phyloP scores from a whole-genome alignment of 805 yeast species.

The Ogataea paradorogensis region DNA sequence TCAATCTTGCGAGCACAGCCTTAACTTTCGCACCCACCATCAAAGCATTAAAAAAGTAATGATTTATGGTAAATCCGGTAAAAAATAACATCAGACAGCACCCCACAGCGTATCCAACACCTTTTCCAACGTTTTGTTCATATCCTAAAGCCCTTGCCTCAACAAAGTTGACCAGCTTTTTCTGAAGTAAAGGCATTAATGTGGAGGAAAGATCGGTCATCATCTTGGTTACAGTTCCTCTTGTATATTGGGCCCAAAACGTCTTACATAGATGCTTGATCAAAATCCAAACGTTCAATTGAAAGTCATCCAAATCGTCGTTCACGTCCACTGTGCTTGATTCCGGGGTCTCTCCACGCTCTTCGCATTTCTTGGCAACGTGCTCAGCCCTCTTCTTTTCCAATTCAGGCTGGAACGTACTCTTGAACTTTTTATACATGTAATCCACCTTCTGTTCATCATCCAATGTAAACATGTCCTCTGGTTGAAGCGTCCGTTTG shows the following conservation, averaged over 20 bases:
- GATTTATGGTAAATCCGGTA: slow-evolving; percentile 51
- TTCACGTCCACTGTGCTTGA: slow-evolving; percentile 12
- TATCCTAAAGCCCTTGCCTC: slow-evolving; percentile 45
- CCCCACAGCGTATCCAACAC: slow-evolving; percentile 80
- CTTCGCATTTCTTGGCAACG: slow-evolving; percentile 29
- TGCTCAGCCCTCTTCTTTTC: slow-evolving; percentile 31
- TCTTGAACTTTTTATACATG: slow-evolving; percentile 38
- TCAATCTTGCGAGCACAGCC: slow-evolving; percentile 64
- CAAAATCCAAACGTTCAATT: slow-evolving; percentile 20
- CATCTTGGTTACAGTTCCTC: slow-evolving; percentile 40
- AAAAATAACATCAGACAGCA: slow-evolving; percentile 53
- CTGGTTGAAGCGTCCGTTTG: slow-evolving; percentile 63
- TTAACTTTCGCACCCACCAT: slow-evolving; percentile 67
- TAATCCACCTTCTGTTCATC: slow-evolving; percentile 41
- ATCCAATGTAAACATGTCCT: slow-evolving; percentile 53
- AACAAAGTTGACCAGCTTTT: slow-evolving; percentile 60
- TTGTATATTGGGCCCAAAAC: slow-evolving; percentile 43
- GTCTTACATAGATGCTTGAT: slow-evolving; percentile 46
- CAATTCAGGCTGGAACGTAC: slow-evolving; percentile 32
- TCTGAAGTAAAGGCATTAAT: slow-evolving; percentile 63
- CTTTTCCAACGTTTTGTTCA: slow-evolving; percentile 47
- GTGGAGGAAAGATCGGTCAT: slow-evolving; percentile 47
- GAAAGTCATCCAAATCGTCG: slow-evolving; percentile 28
- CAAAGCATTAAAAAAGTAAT: slow-evolving; percentile 58
- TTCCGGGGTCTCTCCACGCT: slow-evolving; percentile 23